These are phyloP conservation scores for Plasmodium yoelii DNA, from an alignment of 169 alveolate species.

Conservation along the genomic window DNA sequence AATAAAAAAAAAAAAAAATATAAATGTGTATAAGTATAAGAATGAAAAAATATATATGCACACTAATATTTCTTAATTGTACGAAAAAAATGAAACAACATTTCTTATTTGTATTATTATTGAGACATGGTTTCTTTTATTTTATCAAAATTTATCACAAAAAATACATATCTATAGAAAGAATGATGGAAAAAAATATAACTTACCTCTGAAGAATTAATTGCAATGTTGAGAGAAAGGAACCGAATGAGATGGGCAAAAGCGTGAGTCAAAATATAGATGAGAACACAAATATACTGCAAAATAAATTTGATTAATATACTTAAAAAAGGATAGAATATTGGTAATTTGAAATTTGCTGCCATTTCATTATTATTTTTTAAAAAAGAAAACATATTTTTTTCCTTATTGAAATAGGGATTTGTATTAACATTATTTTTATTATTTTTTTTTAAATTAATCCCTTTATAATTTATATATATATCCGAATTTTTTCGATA, in stretches of 20 bases:
- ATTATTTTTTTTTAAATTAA: background rate
- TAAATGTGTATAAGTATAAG: background rate
- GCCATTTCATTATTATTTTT: slow-evolving; percentile 38
- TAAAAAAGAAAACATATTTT: slow-evolving; percentile 3
- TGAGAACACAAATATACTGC: slow-evolving; percentile 78
- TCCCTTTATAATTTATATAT: background rate
- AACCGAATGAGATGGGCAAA: slow-evolving; percentile 90
- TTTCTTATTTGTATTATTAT: no score
- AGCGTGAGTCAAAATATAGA: slow-evolving; percentile 85
- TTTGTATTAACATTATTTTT: background rate
- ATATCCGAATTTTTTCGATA: background rate
- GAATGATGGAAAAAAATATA: background rate
- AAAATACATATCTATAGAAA: background rate
- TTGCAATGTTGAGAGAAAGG: slow-evolving; percentile 90
- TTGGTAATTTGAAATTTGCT: slow-evolving; percentile 59
- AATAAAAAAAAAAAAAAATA: background rate
- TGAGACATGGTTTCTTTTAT: no score
- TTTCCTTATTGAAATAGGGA: background rate
- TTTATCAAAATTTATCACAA: background rate
- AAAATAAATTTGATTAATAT: slow-evolving; percentile 61
- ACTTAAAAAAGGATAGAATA: slow-evolving; percentile 62
- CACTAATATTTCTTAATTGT: background rate
- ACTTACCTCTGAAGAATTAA: slow-evolving; percentile 90
- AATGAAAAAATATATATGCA: background rate
- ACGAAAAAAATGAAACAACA: background rate